Evolutionary conservation across 192 early-diverging fungal genomes (phyloP).

Genomic region (Lunasporangiospora selenospora): DNA sequence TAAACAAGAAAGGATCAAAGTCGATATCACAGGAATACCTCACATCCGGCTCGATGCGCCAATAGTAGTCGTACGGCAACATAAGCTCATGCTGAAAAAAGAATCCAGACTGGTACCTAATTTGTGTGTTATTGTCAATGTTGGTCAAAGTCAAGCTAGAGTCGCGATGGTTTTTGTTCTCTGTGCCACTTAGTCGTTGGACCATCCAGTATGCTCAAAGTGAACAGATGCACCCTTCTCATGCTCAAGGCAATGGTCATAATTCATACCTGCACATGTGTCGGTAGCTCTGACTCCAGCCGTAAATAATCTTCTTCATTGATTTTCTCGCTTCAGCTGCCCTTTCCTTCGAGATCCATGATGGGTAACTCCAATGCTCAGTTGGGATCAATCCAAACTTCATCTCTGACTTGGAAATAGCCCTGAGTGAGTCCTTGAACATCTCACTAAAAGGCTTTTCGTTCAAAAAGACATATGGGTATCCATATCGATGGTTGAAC

Average conservation of each 20-base stretch:
- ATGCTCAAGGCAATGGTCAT: background rate
- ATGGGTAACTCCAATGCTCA: conserved; percentile 85
- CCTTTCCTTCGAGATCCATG: conserved; percentile 73
- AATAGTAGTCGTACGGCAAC: conserved; percentile 81
- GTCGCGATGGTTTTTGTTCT: no score
- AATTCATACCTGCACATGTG: conserved; percentile 74
- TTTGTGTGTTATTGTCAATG: background rate
- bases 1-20: conserved; percentile 84
- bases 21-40: conserved; percentile 81
- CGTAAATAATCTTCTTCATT: conserved; percentile 65
- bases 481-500: conserved; percentile 81
- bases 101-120: conserved; percentile 75
- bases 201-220: background rate
- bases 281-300: conserved; percentile 71
- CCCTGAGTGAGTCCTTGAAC: conserved; percentile 65
- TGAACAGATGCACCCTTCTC: background rate
- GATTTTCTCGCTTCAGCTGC: conserved; percentile 58
- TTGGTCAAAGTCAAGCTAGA: no score
- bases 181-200: no score
- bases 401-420: conserved; percentile 63
- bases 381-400: conserved; percentile 68
- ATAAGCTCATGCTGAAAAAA: conserved; percentile 78
- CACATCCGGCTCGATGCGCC: conserved; percentile 88
- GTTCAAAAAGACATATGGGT: conserved; percentile 91
- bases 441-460: conserved; percentile 74